These are phyloP conservation scores for Gentiana dahurica DNA, from an alignment of 257 asterid genomes.

Conservation along the genomic window DNA sequence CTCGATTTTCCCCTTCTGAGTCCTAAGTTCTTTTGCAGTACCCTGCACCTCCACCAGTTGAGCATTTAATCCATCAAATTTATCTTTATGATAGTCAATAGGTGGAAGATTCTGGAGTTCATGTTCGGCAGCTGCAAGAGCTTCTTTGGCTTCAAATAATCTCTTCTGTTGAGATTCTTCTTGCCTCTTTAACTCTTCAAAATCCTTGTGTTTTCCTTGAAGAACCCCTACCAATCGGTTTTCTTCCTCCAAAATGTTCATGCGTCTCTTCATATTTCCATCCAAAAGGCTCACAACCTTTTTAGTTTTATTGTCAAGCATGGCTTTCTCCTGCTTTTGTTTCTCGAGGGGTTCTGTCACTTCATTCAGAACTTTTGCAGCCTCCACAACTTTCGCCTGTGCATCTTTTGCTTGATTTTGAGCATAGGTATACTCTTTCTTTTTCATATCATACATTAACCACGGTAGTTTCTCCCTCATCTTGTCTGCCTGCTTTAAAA, in stretches of 20 bases:
- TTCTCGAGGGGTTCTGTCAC: constrained; percentile 65
- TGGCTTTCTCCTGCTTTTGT: constrained; percentile 47
- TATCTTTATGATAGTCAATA: constrained; percentile 54
- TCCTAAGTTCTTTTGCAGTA: constrained; percentile 47
- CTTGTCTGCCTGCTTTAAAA: constrained; percentile 56
- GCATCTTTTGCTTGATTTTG: constrained; percentile 51
- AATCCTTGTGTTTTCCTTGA: constrained; percentile 52
- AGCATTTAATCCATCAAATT: constrained; percentile 46
- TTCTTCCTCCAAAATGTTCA: constrained; percentile 46
- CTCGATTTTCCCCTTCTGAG: constrained; percentile 48
- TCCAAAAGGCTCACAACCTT: constrained; percentile 40
- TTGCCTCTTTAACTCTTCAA: constrained; percentile 64
- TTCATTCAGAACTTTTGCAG: constrained; percentile 46
- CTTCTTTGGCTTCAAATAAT: constrained; percentile 53
- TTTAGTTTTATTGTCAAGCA: constrained; percentile 44
- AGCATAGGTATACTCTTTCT: constrained; percentile 50
- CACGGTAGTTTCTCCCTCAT: constrained; percentile 91
- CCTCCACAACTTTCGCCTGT: constrained; percentile 53
- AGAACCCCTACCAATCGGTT: constrained; percentile 51
- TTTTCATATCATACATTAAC: constrained; percentile 70
- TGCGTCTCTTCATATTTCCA: constrained; percentile 50
- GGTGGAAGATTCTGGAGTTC: constrained; percentile 57
- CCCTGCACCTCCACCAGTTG: constrained; percentile 65
- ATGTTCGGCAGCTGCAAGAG: constrained; percentile 60
- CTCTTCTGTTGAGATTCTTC: constrained; percentile 78